A percentile compares a stretch with the other conserved stretches of the same genome.
phyloP scores from a whole-genome alignment of 176 grass and related monocot genomes.

The barley (Hordeum vulgare) region MorexV3_pseudomolecules_assembly NC_058519.1:201421009-201421508 shows the following conservation, averaged over 20 bases:
- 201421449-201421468: background rate
- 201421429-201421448: too few relatives aligned
- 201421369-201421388: background rate
- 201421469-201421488: background rate
- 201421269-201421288: background rate
- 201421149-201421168: background rate
- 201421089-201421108: background rate
- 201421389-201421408: too few relatives aligned
- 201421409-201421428: too few relatives aligned
- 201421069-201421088: background rate
- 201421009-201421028: slow-evolving; percentile 1
- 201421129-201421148: background rate
- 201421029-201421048: background rate
- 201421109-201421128: background rate
- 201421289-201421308: background rate
- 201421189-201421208: background rate
- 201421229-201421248: background rate
- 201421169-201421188: background rate
- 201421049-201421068: background rate
- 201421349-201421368: background rate
- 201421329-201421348: background rate
- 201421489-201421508: background rate
- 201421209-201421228: background rate
- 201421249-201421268: background rate
- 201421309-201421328: background rate